Evolutionary conservation across 495 filamentous ascomycete species (phyloP).

Genomic region (Neurospora sp.): DNA sequence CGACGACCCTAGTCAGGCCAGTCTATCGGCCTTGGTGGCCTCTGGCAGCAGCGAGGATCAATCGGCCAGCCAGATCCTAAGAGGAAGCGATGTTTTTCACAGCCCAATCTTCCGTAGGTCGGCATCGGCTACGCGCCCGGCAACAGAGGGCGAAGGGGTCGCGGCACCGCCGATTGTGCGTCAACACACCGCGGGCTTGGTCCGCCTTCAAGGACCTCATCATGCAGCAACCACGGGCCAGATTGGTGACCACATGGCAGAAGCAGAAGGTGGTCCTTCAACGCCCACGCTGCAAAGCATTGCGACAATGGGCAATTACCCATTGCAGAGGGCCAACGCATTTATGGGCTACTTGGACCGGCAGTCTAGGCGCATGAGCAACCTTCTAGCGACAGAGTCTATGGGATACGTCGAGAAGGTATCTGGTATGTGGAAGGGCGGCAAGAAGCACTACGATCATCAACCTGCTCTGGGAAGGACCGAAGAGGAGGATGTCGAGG

Average conservation of each 20-base stretch:
- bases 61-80: slow-evolving; percentile 84
- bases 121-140: slow-evolving; percentile 24
- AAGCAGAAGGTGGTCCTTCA: slow-evolving; percentile 23
- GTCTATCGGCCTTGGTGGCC: slow-evolving; percentile 53
- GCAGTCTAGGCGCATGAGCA: slow-evolving; percentile 69
- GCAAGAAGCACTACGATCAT: slow-evolving; percentile 76
- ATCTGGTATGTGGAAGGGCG: slow-evolving; percentile 93
- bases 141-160: slow-evolving; percentile 3
- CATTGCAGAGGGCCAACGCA: slow-evolving; percentile 74
- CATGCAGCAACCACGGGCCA: slow-evolving; percentile 29
- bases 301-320: slow-evolving; percentile 64
- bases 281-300: slow-evolving; percentile 59
- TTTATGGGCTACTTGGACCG: slow-evolving; percentile 75
- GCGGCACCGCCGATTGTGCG: background rate
- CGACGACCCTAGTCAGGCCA: slow-evolving; percentile 47
- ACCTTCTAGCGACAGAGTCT: slow-evolving; percentile 76
- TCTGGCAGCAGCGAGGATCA: slow-evolving; percentile 69
- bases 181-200: slow-evolving; percentile 10
- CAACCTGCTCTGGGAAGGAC: slow-evolving; percentile 58
- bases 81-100: slow-evolving; percentile 78
- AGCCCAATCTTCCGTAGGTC: slow-evolving; percentile 59
- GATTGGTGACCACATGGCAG: slow-evolving; percentile 17
- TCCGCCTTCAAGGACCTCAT: slow-evolving; percentile 1
- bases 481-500: slow-evolving; percentile 46
- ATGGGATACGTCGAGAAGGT: slow-evolving; percentile 98